phyloP scores from a whole-genome alignment of 495 filamentous ascomycete genomes.

The Tuber borchii region DNA sequence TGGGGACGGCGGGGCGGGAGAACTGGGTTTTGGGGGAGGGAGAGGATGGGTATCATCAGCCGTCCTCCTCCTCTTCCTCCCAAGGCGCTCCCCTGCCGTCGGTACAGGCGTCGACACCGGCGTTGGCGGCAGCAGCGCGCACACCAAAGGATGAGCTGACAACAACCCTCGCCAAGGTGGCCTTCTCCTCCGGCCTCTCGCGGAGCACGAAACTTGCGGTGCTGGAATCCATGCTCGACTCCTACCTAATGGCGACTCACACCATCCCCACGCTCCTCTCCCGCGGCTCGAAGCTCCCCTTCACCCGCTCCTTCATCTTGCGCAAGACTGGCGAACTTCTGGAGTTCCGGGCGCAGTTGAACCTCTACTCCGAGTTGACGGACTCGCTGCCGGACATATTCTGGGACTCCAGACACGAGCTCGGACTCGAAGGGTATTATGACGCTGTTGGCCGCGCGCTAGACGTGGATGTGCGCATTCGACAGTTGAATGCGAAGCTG shows the following conservation, averaged over 20 bases:
- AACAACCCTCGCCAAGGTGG: constrained; percentile 83
- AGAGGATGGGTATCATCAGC: not conserved
- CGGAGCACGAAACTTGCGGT: constrained; percentile 94
- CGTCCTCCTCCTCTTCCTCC: not conserved
- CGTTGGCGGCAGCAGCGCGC: not conserved
- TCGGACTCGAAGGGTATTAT: constrained; percentile 86
- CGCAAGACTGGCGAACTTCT: constrained; percentile 93
- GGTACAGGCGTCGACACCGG: not conserved
- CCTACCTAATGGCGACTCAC: constrained; percentile 78
- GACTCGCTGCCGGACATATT: constrained; percentile 93
- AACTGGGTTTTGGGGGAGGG: constrained; percentile 22
- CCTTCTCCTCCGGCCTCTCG: constrained; percentile 92
- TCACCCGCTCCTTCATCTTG: constrained; percentile 70
- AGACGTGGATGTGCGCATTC: constrained; percentile 89
- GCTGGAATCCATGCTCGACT: constrained; percentile 70
- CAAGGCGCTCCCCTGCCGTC: not conserved
- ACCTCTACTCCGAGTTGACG: constrained; percentile 93
- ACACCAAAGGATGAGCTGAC: constrained; percentile 40
- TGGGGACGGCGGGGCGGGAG: constrained; percentile 61
- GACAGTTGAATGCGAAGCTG: constrained; percentile 89
- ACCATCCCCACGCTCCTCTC: constrained; percentile 70
- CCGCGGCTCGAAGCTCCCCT: constrained; percentile 58
- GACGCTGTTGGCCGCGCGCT: constrained; percentile 83
- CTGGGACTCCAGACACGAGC: constrained; percentile 85
- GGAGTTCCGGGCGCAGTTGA: constrained; percentile 81